A percentile compares a stretch with the other conserved stretches of the same genome.
Evolutionary conservation across 1,284 basidiomycete species (phyloP).

Genomic region (Ustilago vetiveriae): DNA sequence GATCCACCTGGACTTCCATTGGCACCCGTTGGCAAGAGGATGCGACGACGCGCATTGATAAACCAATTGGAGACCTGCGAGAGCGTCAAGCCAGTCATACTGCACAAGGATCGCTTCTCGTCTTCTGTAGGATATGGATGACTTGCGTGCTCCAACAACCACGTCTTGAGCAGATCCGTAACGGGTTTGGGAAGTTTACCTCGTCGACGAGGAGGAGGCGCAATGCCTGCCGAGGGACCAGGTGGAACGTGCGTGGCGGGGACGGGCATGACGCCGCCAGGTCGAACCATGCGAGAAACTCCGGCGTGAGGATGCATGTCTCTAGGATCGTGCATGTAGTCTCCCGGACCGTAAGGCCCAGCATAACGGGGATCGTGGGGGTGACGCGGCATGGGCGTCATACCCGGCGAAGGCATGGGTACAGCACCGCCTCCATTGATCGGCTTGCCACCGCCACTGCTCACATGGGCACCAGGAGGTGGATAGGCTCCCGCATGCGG

Average conservation of each 20-base stretch:
- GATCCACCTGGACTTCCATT: conserved; percentile 33
- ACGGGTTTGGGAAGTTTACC: conserved; percentile 89
- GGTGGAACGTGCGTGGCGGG: conserved; percentile 40
- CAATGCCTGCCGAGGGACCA: conserved; percentile 42
- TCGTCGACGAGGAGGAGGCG: conserved; percentile 69
- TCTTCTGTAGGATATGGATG: conserved; percentile 90
- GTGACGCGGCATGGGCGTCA: conserved; percentile 16
- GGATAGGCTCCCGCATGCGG: conserved; percentile 29
- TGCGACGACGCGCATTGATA: conserved; percentile 62
- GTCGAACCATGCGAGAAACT: conserved; percentile 25
- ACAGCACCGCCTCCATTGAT: conserved; percentile 15
- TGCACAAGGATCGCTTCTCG: conserved; percentile 87
- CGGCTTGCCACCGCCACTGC: conserved; percentile 15
- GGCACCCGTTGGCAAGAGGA: conserved; percentile 51
- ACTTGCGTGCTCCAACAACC: conserved; percentile 85
- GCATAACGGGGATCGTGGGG: conserved; percentile 21
- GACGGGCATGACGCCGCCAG: conserved; percentile 13
- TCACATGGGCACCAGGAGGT: conserved; percentile 6
- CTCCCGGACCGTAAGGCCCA: conserved; percentile 21
- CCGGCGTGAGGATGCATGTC: conserved; percentile 28
- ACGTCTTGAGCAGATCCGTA: conserved; percentile 87
- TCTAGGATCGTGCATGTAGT: conserved; percentile 34
- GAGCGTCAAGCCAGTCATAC: conserved; percentile 84
- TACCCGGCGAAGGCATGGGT: conserved; percentile 16
- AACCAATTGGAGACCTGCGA: conserved; percentile 74